Evolutionary conservation across 768 basidiomycete species (phyloP), one percentile per base, ranked within the genome.

Genomic region (Tulasnella calospora): DNA sequence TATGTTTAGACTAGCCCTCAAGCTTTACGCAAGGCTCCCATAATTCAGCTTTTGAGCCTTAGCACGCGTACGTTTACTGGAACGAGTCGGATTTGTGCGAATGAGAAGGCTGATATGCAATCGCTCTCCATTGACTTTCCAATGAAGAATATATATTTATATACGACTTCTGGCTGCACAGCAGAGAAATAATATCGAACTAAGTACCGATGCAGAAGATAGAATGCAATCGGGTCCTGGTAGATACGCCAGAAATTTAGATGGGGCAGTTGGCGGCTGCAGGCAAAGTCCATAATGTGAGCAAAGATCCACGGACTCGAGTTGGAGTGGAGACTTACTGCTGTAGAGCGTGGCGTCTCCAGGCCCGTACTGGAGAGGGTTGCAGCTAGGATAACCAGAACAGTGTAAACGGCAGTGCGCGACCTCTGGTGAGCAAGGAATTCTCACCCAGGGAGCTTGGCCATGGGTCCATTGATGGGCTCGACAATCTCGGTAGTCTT

Each of bases 401-500:
- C 10, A 15, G 61, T 27, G 61, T 67, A 15, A 67, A 27, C 6
- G 30, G 33, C 7, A 17, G 15, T 27, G 0, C 7, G 30, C 33
- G 61, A 35, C 61, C 35, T 67, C 30, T 19, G 0, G 6, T 6
- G 8, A 30, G 33, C 27, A 27, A 15, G 10, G 30, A 67, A 35
- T 77, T 35, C 79, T 44, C 81, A 80, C 79, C 79, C 80, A 76
- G 81, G 81, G 33, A 82, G 78, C 35, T 77, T 77, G 35, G 76
- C 46, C 12, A 81, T 61, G 8, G 75, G 69, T 21, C 82, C 81
- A 38, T 82, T 72, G 44, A 80, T 76, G 47, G 74, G 79, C 44
- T 87, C 83, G 27, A 35, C 4, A 21, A 83, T 81, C 3, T 86
- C 80, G 23, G 80, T 38, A 21, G 83, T 82, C 79, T 84, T 86